Evolutionary conservation across 768 basidiomycete genomes (phyloP).

Genomic region (Mycena latifolia): DNA sequence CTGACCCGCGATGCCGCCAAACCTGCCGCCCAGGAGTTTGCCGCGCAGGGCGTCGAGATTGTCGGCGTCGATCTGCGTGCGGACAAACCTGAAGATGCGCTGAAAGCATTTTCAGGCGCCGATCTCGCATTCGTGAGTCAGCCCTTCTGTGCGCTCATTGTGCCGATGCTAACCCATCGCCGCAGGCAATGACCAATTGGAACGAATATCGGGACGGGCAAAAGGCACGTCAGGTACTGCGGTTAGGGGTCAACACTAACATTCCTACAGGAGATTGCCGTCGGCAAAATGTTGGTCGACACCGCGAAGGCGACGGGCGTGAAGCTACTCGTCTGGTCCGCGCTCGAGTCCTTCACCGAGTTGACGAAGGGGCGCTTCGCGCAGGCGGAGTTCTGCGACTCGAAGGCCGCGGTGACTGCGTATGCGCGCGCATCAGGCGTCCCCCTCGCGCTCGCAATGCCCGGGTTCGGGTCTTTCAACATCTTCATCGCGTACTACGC

Average conservation of each 20-base stretch:
- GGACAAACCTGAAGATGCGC: background rate
- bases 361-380: background rate
- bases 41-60: slow-evolving; percentile 8
- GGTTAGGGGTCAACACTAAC: no score
- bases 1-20: background rate
- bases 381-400: slow-evolving; percentile 10
- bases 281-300: slow-evolving; percentile 17
- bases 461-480: slow-evolving; percentile 12
- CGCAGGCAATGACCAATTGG: background rate
- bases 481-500: slow-evolving; percentile 4
- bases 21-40: slow-evolving; percentile 1
- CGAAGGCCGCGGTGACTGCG: slow-evolving; percentile 11
- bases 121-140: background rate
- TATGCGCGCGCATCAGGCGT: slow-evolving; percentile 9
- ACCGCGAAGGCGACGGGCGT: slow-evolving; percentile 9
- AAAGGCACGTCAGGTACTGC: background rate
- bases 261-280: slow-evolving; percentile 4
- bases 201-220: background rate
- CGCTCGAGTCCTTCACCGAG: slow-evolving; percentile 1
- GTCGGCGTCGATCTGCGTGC: background rate
- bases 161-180: background rate
- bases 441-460: slow-evolving; percentile 9
- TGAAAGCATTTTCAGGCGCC: background rate
- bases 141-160: background rate
- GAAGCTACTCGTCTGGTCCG: slow-evolving; percentile 20